Conservation (phyloP, 768 basidiomycete species). For the Tephrocybe sp. region DNA sequence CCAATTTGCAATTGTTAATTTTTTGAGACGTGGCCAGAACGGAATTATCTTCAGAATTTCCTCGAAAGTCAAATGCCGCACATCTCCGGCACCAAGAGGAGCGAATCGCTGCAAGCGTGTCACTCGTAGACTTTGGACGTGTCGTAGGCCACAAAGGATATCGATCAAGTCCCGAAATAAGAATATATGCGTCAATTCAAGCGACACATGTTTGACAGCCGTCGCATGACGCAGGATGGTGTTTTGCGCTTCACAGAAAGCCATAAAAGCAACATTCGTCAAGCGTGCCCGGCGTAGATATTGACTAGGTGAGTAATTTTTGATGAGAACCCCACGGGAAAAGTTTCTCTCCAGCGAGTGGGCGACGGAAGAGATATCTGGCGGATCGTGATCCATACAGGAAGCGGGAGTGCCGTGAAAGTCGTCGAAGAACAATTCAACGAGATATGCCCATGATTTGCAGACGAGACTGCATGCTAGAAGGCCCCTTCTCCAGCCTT, state of each 20-base stretch:
- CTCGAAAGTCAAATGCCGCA: slow-evolving; percentile 3
- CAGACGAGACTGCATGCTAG: slow-evolving; percentile 10
- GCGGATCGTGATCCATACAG: neutral
- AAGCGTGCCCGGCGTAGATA: slow-evolving; percentile 2
- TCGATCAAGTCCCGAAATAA: slow-evolving; percentile 2
- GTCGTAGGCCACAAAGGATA: slow-evolving; percentile 2
- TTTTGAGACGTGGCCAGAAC: slow-evolving; percentile 5
- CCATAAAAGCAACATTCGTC: neutral
- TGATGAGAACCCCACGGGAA: slow-evolving; percentile 1
- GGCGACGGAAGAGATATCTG: slow-evolving; percentile 4
- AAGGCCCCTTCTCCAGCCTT: slow-evolving; percentile 11
- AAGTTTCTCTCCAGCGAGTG: slow-evolving; percentile 1
- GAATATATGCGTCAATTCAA: slow-evolving; percentile 2
- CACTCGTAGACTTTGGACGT: neutral
- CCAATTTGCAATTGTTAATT: neutral
- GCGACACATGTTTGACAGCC: neutral
- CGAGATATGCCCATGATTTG: slow-evolving; percentile 8
- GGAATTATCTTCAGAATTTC: slow-evolving; percentile 5
- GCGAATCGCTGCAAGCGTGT: neutral
- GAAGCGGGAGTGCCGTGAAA: neutral
- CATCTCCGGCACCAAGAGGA: neutral
- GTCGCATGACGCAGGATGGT: slow-evolving; percentile 3
- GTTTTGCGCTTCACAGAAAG: slow-evolving; percentile 10
- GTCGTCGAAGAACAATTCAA: slow-evolving; percentile 9
- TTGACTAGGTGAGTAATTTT: neutral